Conservation (phyloP, 441 rosid genomes). For the Corymbia citriodora region DNA sequence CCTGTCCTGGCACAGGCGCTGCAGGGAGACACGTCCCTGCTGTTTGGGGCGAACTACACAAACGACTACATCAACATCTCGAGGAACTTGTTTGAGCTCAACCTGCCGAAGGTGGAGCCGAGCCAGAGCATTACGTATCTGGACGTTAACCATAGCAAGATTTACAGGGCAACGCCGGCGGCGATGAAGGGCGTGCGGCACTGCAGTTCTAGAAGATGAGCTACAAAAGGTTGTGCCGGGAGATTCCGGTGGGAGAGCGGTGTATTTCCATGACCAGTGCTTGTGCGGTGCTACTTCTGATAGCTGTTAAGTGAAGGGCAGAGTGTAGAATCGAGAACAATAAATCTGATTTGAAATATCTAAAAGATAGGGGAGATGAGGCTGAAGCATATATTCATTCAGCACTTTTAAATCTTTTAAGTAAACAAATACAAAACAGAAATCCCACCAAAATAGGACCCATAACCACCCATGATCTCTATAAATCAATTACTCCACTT, state of each 20-base stretch:
- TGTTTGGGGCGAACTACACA: not conserved
- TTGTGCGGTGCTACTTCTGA: constrained; percentile 7
- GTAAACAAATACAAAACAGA: too few relatives aligned
- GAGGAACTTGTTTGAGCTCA: not conserved
- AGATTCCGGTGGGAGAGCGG: not conserved
- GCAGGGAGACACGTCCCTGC: not conserved
- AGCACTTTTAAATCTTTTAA: too few relatives aligned
- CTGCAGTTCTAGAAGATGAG: too few relatives aligned
- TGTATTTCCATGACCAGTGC: not conserved
- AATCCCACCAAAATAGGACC: too few relatives aligned
- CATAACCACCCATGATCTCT: too few relatives aligned
- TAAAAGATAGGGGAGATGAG: too few relatives aligned
- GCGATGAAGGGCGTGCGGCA: too few relatives aligned
- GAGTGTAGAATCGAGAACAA: too few relatives aligned
- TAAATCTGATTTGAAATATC: too few relatives aligned
- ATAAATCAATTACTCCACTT: too few relatives aligned
- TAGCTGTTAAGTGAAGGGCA: constrained; percentile 27
- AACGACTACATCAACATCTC: not conserved
- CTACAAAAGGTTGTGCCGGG: not conserved
- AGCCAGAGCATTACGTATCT: not conserved
- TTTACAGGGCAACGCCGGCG: not conserved
- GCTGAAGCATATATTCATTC: too few relatives aligned
- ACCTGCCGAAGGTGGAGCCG: not conserved
- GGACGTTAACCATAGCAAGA: not conserved
- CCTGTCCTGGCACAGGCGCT: not conserved